Conservation (phyloP, 768 basidiomycete species). For the Coprinopsis strossmayeri region DNA sequence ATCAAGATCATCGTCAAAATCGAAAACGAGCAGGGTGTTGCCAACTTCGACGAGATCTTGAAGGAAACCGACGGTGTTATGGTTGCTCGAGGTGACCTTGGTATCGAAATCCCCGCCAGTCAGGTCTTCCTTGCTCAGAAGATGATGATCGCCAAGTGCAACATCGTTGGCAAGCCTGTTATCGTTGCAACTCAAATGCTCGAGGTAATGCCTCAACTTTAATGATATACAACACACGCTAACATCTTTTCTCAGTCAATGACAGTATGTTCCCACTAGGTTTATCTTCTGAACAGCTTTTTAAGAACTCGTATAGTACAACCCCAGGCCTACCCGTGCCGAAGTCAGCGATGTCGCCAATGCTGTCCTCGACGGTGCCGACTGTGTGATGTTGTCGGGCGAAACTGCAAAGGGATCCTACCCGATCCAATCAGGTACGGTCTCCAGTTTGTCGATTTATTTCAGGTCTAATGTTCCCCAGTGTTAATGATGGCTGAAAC, state of each 20-base stretch:
- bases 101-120: slow-evolving; percentile 99
- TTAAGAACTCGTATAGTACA: slow-evolving; percentile 54
- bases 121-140: slow-evolving; percentile 99
- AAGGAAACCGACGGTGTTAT: slow-evolving; percentile 96
- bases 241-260: slow-evolving; percentile 56
- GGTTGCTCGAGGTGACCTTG: slow-evolving; percentile 99
- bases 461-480: slow-evolving; percentile 19
- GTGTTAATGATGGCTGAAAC: slow-evolving; percentile 99
- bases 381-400: slow-evolving; percentile 99
- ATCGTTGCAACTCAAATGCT: slow-evolving; percentile 99
- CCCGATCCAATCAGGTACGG: slow-evolving; percentile 87
- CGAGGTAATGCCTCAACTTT: slow-evolving; percentile 47
- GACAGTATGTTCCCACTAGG: slow-evolving; percentile 54
- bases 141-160: slow-evolving; percentile 99
- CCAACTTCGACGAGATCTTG: slow-evolving; percentile 98
- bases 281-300: slow-evolving; percentile 1
- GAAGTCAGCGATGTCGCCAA: slow-evolving; percentile 99
- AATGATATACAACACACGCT: neutral
- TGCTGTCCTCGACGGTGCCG: slow-evolving; percentile 96
- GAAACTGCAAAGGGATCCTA: slow-evolving; percentile 98
- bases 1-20: slow-evolving; percentile 99
- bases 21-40: slow-evolving; percentile 98
- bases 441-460: neutral
- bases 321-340: slow-evolving; percentile 97
- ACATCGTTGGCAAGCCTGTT: slow-evolving; percentile 94